Conservation (phyloP, 169 alveolate genomes). For the Plasmodium gonderi region DNA sequence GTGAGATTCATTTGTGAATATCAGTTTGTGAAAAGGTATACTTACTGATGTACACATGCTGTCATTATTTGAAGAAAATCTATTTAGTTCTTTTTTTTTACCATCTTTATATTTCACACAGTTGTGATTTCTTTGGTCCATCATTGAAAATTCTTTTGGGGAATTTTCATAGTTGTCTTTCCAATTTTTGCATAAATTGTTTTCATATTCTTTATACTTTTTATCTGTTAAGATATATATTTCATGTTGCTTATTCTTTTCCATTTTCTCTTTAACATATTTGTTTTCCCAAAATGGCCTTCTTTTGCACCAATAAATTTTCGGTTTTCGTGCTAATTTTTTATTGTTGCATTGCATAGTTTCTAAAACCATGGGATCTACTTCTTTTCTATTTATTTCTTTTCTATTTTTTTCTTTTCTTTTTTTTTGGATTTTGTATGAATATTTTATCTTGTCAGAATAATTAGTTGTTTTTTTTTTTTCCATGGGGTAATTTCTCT, state of each 20-base stretch:
- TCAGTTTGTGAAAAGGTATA: background rate
- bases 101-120: background rate
- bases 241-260: background rate
- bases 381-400: background rate
- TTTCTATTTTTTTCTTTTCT: background rate
- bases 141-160: background rate
- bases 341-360: background rate
- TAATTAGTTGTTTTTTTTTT: background rate
- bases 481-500: background rate
- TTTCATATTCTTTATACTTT: background rate
- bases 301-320: slow-evolving; percentile 24
- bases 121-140: background rate
- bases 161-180: background rate
- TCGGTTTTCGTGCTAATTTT: slow-evolving; percentile 15
- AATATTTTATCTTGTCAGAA: background rate
- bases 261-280: background rate
- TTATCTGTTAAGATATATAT: background rate
- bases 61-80: background rate
- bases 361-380: background rate
- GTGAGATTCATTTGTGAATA: background rate
- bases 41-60: background rate
- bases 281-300: slow-evolving; percentile 14
- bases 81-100: background rate
- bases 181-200: background rate
- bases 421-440: background rate